Percentiles rank a stretch among this genome's conserved stretches.
Conservation (phyloP, 2,329 filamentous ascomycete species). For the Herpotrichia juniperi region DNA sequence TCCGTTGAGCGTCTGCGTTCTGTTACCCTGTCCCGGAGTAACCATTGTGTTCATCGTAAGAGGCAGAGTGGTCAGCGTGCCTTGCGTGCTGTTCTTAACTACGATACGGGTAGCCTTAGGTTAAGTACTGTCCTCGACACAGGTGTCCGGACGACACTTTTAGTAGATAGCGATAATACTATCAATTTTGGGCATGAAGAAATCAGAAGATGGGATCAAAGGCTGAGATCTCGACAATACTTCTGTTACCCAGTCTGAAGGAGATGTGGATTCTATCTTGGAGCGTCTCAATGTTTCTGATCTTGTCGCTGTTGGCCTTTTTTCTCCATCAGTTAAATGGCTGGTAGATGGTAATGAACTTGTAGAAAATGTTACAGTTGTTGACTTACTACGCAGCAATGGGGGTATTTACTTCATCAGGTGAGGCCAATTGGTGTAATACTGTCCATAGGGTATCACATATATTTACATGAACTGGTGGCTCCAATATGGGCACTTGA, state of each 20-base stretch:
- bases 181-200: slow-evolving; percentile 37
- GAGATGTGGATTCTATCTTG: slow-evolving; percentile 39
- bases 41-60: slow-evolving; percentile 3
- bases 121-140: slow-evolving; percentile 30
- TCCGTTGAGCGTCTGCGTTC: slow-evolving; percentile 6
- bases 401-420: slow-evolving; percentile 29
- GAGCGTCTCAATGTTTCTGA: slow-evolving; percentile 39
- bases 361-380: slow-evolving; percentile 40
- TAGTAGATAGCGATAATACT: slow-evolving; percentile 35
- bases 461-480: background rate
- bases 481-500: background rate
- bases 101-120: slow-evolving; percentile 30
- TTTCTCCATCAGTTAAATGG: slow-evolving; percentile 39
- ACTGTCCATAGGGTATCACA: background rate
- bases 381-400: slow-evolving; percentile 33
- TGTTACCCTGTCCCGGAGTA: background rate
- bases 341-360: slow-evolving; percentile 38
- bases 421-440: background rate
- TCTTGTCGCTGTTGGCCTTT: slow-evolving; percentile 37
- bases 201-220: slow-evolving; percentile 43
- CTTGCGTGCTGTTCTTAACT: slow-evolving; percentile 23
- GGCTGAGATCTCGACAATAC: slow-evolving; percentile 36
- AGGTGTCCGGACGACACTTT: slow-evolving; percentile 39
- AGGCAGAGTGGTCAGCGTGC: slow-evolving; percentile 17
- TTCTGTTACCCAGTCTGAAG: slow-evolving; percentile 51